A percentile compares a stretch with the other conserved stretches of the same genome.
These are phyloP conservation scores for Arctostaphylos glauca DNA, from an alignment of 148 eudicot species.

Conservation along the genomic window DNA sequence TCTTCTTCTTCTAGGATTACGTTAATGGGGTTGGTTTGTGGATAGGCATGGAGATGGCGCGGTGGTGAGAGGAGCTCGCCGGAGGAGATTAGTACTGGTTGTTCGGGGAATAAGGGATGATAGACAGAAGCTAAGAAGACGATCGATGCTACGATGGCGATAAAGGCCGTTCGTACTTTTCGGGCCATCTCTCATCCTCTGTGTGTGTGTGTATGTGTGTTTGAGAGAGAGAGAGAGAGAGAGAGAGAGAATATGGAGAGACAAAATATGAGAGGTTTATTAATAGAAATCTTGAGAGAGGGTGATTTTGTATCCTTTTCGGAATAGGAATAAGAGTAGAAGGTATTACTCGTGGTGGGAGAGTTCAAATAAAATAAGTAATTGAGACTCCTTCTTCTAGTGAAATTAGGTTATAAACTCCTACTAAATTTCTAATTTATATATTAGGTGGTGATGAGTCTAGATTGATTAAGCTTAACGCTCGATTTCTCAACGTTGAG, in stretches of 20 bases:
- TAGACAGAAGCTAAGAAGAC: constrained; percentile 24
- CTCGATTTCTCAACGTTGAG: no score
- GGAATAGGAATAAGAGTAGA: no score
- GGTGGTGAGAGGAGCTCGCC: neutral
- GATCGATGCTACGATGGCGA: constrained; percentile 18
- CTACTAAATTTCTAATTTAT: no score
- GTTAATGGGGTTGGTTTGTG: constrained; percentile 13
- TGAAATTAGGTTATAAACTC: no score
- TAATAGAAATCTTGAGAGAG: no score
- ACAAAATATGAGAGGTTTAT: neutral
- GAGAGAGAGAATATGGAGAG: neutral
- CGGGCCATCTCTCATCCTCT: constrained; percentile 19
- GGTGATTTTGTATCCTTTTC: no score
- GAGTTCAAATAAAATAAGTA: no score
- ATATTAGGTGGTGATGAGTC: no score
- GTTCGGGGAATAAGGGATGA: constrained; percentile 10
- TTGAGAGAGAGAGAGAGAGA: neutral
- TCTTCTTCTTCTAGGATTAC: constrained; percentile 9
- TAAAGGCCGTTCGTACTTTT: constrained; percentile 21
- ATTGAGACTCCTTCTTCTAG: no score
- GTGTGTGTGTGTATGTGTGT: no score
- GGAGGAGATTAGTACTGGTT: constrained; percentile 4
- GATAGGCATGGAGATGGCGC: neutral
- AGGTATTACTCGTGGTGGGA: no score
- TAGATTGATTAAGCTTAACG: no score